These are phyloP conservation scores for Deinandra increscens DNA, from an alignment of 129 eudicot genomes.

Conservation along the genomic window DNA sequence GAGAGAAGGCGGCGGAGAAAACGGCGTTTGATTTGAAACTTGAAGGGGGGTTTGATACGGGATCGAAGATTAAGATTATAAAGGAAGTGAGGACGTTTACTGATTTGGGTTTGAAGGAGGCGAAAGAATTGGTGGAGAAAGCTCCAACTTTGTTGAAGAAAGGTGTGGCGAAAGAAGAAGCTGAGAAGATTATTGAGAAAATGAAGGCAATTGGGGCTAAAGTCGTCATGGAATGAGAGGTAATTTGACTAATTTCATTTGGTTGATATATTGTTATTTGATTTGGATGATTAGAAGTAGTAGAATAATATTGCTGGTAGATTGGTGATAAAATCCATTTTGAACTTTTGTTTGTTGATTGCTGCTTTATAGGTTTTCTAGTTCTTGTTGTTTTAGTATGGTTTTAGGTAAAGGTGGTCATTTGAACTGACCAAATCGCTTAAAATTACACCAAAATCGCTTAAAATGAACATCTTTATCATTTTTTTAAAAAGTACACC, in stretches of 20 bases:
- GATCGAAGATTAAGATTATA: constrained; percentile 78
- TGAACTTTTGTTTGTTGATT: neutral
- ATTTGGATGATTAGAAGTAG: constrained; percentile 1
- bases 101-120: constrained; percentile 89
- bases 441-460: too few species aligned
- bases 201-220: constrained; percentile 82
- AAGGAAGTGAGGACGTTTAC: constrained; percentile 91
- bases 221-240: constrained; percentile 88
- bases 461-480: too few species aligned
- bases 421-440: too few species aligned
- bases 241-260: constrained; percentile 29
- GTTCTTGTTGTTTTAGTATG: neutral
- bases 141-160: constrained; percentile 89
- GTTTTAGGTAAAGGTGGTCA: neutral
- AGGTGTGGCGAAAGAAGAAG: constrained; percentile 80
- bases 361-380: neutral
- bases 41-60: constrained; percentile 77
- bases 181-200: constrained; percentile 76
- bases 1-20: constrained; percentile 60
- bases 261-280: neutral
- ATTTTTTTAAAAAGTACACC: too few species aligned
- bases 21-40: constrained; percentile 83
- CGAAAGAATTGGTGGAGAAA: constrained; percentile 92
- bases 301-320: constrained; percentile 14
- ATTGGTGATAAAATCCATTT: neutral